Evolutionary conservation across 306 rosid species (phyloP), one percentile per base, ranked within the genome.

Genomic region (Phaseolus lunatus): DNA sequence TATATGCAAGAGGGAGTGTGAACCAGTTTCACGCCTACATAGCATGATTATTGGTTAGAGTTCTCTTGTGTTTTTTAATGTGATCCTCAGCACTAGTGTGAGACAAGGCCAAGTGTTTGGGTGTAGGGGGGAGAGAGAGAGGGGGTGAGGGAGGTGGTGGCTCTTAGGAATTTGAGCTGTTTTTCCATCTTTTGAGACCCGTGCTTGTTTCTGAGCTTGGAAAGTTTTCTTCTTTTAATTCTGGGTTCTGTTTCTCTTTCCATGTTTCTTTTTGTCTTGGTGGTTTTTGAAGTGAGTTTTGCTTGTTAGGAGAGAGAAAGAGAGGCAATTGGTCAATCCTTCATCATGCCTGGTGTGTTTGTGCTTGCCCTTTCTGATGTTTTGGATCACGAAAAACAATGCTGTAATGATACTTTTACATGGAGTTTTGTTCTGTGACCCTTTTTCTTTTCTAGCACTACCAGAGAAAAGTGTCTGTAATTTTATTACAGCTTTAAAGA

Each of bases 171-270:
- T 68, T 78, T 85, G 97, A 81, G 94, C 88, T 74, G 76, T 75
- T 75, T 57, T 75, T 53, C 86, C 94, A 75, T 88, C 96, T 93
- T 93, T 93, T 90, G 87, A 91, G 93, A 88, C 65, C 86, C 90
- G 81, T 88, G 93, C 91, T 81, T 89, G 88, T 89, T 87, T 87
- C 78, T 85, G 76, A 78, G 82, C 81, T 72, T 73, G 84, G 85
- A 84, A 73, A 67, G 62, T 83, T 83, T 76, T 23, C 18, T 19
- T 72, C 79, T 84, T 85, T 87, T 75, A 76, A 84, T 80, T 81
- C 79, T 85, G 86, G 80, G 77, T 83, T 81, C 77, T 22, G 8
- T 74, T 33, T 81, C n/a, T 78, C 71, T 57, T 5, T 58, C 49
- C 27, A 26, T 54, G 13, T 23, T 16, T 75, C 39, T 56, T 18